Percentiles rank a stretch among this genome's conserved stretches.
Conservation (phyloP, 805 yeast species). For the Lipomyces anomalus region DNA sequence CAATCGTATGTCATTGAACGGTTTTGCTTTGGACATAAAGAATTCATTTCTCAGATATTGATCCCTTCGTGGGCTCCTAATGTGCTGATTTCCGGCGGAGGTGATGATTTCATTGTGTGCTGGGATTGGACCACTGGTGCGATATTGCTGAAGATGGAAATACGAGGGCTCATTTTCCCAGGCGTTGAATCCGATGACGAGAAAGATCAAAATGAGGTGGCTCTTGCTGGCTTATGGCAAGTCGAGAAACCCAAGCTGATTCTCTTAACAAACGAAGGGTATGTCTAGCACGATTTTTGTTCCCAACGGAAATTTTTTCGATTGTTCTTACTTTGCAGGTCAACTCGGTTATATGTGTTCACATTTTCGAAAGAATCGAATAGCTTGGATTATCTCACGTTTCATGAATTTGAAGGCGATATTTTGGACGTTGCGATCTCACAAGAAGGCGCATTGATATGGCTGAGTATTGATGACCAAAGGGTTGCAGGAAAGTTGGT, state of each 20-base stretch:
- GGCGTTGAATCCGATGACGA: slow-evolving; percentile 40
- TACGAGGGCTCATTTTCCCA: slow-evolving; percentile 33
- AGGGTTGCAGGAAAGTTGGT: slow-evolving; percentile 28
- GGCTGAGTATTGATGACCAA: slow-evolving; percentile 22
- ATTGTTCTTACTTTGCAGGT: no score
- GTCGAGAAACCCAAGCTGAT: slow-evolving; percentile 30
- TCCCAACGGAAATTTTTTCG: slow-evolving; percentile 30
- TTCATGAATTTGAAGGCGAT: no score
- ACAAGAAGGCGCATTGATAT: slow-evolving; percentile 27
- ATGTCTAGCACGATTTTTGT: slow-evolving; percentile 39
- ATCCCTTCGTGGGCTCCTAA: slow-evolving; percentile 48
- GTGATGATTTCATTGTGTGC: slow-evolving; percentile 64
- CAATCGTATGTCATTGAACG: slow-evolving; percentile 68
- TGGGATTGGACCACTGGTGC: slow-evolving; percentile 74
- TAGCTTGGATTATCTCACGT: no score
- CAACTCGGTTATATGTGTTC: no score
- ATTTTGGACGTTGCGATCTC: slow-evolving; percentile 29
- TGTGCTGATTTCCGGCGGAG: slow-evolving; percentile 78
- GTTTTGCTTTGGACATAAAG: slow-evolving; percentile 81
- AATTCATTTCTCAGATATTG: slow-evolving; percentile 62
- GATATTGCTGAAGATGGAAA: slow-evolving; percentile 44
- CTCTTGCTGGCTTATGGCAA: slow-evolving; percentile 31
- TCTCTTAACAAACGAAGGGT: slow-evolving; percentile 45
- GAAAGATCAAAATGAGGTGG: slow-evolving; percentile 41
- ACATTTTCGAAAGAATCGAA: no score